phyloP scores from a whole-genome alignment of 306 rosid genomes.

The peach (Prunus persica) region DNA sequence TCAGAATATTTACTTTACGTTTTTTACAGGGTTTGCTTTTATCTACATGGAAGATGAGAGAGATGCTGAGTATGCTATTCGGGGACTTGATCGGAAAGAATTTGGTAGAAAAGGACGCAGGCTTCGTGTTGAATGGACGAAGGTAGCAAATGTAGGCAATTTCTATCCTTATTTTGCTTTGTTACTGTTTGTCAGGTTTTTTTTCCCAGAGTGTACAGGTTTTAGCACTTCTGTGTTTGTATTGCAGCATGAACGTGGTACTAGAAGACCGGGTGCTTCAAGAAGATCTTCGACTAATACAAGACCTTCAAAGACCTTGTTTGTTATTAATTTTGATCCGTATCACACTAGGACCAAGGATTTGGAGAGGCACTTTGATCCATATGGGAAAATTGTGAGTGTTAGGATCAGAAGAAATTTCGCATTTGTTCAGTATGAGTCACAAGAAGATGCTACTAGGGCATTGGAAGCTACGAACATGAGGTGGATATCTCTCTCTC shows the following conservation, averaged over 20 bases:
- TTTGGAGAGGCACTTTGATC: constrained; percentile 96
- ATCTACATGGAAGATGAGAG: constrained; percentile 96
- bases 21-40: constrained; percentile 80
- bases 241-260: constrained; percentile 81
- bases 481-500: constrained; percentile 48
- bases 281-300: constrained; percentile 66
- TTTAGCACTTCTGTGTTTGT: constrained; percentile 8
- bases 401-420: constrained; percentile 94
- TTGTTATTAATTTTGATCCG: constrained; percentile 94
- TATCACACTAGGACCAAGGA: constrained; percentile 87
- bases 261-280: constrained; percentile 76
- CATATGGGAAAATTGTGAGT: constrained; percentile 84
- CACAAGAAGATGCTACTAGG: constrained; percentile 88
- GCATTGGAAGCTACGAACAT: constrained; percentile 90
- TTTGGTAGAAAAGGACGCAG: constrained; percentile 94
- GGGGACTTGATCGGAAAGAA: constrained; percentile 78
- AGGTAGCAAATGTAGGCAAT: constrained; percentile 41
- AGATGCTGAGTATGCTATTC: constrained; percentile 93
- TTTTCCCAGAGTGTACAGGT: constrained; percentile 5
- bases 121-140: constrained; percentile 99
- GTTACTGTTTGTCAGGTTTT: neutral
- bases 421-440: constrained; percentile 92
- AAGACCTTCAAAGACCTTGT: constrained; percentile 90
- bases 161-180: neutral
- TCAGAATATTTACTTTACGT: constrained; percentile 23